phyloP scores from a whole-genome alignment of 73 alveolate genomes.

The Paramecium pentaurelia region DNA sequence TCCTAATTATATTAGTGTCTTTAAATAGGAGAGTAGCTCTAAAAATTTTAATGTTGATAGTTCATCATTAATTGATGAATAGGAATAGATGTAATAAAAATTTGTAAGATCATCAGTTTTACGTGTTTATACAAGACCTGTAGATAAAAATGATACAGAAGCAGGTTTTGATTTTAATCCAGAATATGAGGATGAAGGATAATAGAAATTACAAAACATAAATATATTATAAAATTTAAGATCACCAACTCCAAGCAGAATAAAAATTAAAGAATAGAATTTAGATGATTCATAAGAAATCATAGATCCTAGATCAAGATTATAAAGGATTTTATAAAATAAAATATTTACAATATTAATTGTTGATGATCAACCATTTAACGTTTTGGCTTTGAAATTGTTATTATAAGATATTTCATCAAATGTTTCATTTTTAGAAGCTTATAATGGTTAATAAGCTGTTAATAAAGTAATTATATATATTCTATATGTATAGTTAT shows the following conservation, averaged over 20 bases:
- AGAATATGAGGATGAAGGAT: neutral
- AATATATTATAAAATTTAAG: neutral
- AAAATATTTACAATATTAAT: conserved; percentile 26
- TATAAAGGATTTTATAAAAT: neutral
- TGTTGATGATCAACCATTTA: conserved; percentile 60
- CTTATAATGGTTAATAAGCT: conserved; percentile 61
- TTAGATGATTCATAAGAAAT: conserved; percentile 22
- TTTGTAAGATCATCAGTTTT: conserved; percentile 4
- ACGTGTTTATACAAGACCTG: conserved; percentile 8
- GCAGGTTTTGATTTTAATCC: neutral
- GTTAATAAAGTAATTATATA: conserved; percentile 4
- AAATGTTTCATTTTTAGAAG: neutral
- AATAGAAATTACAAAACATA: neutral
- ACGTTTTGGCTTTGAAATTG: conserved; percentile 37
- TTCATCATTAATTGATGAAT: neutral
- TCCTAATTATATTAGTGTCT: conserved; percentile 31
- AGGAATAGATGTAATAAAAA: neutral
- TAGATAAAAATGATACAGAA: neutral
- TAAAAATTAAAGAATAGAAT: neutral
- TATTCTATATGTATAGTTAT: neutral
- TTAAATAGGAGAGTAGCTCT: conserved; percentile 26
- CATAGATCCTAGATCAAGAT: neutral
- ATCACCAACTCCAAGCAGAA: neutral
- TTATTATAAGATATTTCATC: neutral
- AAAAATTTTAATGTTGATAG: neutral